phyloP scores from a whole-genome alignment of 352 stramenopile genomes.

The Phytophthora nicotianae region DNA sequence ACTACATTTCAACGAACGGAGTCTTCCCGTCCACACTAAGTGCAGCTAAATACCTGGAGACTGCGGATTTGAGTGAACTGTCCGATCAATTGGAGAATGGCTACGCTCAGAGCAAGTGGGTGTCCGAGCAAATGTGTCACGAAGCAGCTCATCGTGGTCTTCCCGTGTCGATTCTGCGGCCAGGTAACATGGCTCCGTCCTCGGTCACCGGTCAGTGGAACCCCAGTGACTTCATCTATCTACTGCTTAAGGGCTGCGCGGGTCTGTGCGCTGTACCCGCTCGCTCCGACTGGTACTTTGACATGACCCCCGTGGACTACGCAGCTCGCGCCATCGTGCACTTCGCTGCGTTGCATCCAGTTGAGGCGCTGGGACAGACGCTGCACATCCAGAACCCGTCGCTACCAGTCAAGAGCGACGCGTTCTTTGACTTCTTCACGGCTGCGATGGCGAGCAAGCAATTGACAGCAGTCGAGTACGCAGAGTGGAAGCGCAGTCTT shows the following conservation, averaged over 20 bases:
- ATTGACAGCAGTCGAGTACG: conserved; percentile 40
- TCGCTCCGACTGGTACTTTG: conserved; percentile 80
- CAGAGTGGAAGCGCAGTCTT: conserved; percentile 43
- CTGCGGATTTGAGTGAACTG: conserved; percentile 54
- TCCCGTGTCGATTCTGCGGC: conserved; percentile 86
- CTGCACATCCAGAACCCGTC: conserved; percentile 78
- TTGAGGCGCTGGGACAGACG: conserved; percentile 63
- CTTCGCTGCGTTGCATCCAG: conserved; percentile 63
- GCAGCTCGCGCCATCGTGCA: conserved; percentile 86
- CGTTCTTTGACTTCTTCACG: conserved; percentile 56
- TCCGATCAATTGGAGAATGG: conserved; percentile 78
- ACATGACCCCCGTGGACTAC: conserved; percentile 94
- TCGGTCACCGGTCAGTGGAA: conserved; percentile 81
- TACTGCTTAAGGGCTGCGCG: conserved; percentile 86
- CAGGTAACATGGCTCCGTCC: conserved; percentile 89
- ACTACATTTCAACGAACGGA: conserved; percentile 93
- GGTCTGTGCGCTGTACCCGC: conserved; percentile 62
- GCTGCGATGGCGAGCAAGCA: conserved; percentile 31
- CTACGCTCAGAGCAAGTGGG: conserved; percentile 93
- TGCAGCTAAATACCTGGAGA: conserved; percentile 48
- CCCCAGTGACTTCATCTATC: conserved; percentile 88
- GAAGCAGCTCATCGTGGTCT: conserved; percentile 80
- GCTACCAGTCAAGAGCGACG: conserved; percentile 44
- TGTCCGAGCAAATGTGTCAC: conserved; percentile 88
- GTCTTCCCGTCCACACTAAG: conserved; percentile 76